A percentile compares a stretch with the other conserved stretches of the same genome.
Conservation (phyloP, 2,329 filamentous ascomycete species). For the Penicillium sp. region DNA sequence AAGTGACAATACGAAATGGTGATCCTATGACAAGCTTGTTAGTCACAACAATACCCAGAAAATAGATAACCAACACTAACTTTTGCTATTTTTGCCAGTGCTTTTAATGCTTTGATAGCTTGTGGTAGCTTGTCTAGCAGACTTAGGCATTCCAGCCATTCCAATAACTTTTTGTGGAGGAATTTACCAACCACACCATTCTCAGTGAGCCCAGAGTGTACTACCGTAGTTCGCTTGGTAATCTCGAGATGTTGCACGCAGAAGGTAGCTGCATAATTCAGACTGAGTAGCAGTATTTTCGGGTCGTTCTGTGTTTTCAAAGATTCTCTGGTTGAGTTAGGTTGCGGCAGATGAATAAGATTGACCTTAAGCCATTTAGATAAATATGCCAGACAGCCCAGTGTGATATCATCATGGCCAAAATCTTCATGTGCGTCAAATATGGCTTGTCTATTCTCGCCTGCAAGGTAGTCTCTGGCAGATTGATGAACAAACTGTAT, state of each 20-base stretch:
- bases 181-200: constrained; percentile 19
- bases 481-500: constrained; percentile 37
- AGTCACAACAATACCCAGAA: neutral
- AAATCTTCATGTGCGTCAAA: constrained; percentile 20
- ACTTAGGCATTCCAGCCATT: constrained; percentile 35
- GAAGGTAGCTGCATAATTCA: constrained; percentile 30
- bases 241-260: constrained; percentile 29
- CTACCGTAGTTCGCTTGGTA: neutral
- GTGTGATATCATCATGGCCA: constrained; percentile 16
- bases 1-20: neutral
- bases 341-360: constrained; percentile 23
- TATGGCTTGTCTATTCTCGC: constrained; percentile 14
- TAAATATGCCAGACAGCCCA: constrained; percentile 26
- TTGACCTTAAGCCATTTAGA: constrained; percentile 28
- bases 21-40: neutral
- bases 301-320: constrained; percentile 5
- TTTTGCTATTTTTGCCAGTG: constrained; percentile 7
- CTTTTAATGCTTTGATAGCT: constrained; percentile 20
- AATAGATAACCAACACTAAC: constrained; percentile 2
- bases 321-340: constrained; percentile 22
- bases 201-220: constrained; percentile 3
- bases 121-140: constrained; percentile 23
- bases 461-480: constrained; percentile 30
- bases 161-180: constrained; percentile 28
- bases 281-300: neutral